A percentile compares a stretch with the other conserved stretches of the same genome.
Evolutionary conservation across 805 yeast genomes (phyloP).

Genomic region (Wickerhamiella australiensis): DNA sequence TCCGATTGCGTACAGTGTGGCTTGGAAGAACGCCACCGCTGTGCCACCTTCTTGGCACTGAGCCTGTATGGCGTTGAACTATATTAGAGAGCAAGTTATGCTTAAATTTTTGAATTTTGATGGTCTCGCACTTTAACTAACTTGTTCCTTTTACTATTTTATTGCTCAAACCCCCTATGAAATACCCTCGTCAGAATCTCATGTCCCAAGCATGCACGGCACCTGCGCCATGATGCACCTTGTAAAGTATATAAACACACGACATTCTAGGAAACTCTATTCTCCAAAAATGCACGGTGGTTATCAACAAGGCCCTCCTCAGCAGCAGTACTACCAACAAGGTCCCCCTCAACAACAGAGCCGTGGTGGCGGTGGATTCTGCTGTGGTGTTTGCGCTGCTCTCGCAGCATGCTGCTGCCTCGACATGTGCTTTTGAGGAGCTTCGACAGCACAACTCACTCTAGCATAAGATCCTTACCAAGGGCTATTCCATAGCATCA

Average conservation of each 20-base stretch:
- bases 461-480: neutral
- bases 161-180: neutral
- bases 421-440: slow-evolving; percentile 20
- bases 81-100: neutral
- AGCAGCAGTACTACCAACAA: neutral
- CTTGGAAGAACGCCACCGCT: neutral
- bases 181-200: neutral
- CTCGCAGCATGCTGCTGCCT: slow-evolving; percentile 28
- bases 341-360: neutral
- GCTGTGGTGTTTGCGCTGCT: slow-evolving; percentile 30
- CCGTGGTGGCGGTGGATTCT: slow-evolving; percentile 22
- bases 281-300: neutral
- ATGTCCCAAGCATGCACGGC: neutral
- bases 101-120: neutral
- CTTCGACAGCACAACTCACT: too few species aligned
- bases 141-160: too few species aligned
- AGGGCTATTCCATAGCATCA: neutral
- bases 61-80: too few species aligned
- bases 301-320: slow-evolving; percentile 4
- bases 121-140: too few species aligned
- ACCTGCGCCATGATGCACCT: slow-evolving; percentile 5
- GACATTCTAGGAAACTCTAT: neutral
- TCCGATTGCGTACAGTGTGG: too few species aligned
- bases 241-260: neutral
- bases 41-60: neutral